Percentiles rank a stretch among this genome's conserved stretches.
phyloP scores from a whole-genome alignment of 352 stramenopile species.

The Globisporangium cylindrosporum region DNA sequence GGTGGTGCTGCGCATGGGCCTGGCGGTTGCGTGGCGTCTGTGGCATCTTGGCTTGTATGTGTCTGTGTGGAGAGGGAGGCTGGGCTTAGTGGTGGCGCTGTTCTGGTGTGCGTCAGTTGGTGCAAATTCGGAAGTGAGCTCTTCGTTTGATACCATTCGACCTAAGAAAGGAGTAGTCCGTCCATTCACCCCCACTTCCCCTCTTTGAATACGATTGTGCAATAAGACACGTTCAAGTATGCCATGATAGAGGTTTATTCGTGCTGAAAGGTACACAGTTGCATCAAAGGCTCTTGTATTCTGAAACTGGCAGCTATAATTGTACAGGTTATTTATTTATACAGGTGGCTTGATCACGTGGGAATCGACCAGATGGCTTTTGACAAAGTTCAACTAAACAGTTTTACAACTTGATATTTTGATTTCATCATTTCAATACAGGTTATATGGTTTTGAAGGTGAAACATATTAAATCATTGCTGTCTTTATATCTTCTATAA shows the following conservation, averaged over 20 bases:
- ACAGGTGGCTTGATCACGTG: neutral
- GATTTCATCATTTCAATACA: neutral
- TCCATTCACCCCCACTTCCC: neutral
- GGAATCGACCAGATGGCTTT: conserved; percentile 5
- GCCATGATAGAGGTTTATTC: neutral
- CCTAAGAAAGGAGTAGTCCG: no score
- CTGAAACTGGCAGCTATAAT: no score
- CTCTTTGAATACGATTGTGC: neutral
- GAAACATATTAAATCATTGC: no score
- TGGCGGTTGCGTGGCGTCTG: conserved; percentile 12
- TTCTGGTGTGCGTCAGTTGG: no score
- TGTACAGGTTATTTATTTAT: neutral
- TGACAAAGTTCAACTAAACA: conserved; percentile 13
- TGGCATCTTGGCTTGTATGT: conserved; percentile 3
- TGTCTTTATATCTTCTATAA: neutral
- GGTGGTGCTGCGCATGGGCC: conserved; percentile 7
- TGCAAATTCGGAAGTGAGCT: conserved; percentile 15
- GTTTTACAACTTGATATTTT: conserved; percentile 2
- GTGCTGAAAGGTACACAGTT: neutral
- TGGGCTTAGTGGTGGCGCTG: neutral
- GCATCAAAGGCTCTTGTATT: neutral
- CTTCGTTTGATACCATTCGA: neutral
- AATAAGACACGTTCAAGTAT: neutral
- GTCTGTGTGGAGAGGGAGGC: neutral
- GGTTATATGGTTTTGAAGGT: neutral